phyloP scores from a whole-genome alignment of 345 rosid genomes.

The Excoecaria cochinchinensis region DNA sequence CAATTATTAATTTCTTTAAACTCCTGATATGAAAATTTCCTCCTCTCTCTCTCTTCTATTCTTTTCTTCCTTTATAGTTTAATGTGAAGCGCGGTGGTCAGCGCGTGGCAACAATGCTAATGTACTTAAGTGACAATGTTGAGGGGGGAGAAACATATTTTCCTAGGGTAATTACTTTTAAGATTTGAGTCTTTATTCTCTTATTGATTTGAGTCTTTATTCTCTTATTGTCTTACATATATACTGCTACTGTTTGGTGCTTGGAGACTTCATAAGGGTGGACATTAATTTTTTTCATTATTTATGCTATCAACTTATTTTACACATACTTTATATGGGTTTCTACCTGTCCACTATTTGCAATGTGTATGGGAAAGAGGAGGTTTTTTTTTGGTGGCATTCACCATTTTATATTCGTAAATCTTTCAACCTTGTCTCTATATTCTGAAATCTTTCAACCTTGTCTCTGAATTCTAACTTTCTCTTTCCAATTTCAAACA shows the following conservation, averaged over 20 bases:
- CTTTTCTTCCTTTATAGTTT: conserved; percentile 44
- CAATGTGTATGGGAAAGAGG: not conserved
- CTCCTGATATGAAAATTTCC: not conserved
- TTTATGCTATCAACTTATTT: not conserved
- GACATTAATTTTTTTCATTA: not conserved
- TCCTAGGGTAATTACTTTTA: conserved; percentile 60
- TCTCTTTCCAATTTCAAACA: not conserved
- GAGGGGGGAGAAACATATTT: conserved; percentile 98
- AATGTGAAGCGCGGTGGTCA: conserved; percentile 94
- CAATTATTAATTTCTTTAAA: not conserved
- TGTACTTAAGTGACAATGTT: conserved; percentile 82
- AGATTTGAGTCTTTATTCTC: not conserved
- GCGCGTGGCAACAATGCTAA: conserved; percentile 86
- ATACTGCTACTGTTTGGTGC: not conserved
- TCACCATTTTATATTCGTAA: not conserved
- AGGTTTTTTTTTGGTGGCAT: not conserved
- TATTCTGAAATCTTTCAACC: not conserved
- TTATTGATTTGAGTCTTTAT: not conserved
- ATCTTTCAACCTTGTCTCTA: not conserved
- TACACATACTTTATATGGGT: not conserved
- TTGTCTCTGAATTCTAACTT: not conserved
- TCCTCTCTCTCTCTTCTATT: not conserved
- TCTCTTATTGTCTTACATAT: not conserved
- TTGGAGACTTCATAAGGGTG: not conserved
- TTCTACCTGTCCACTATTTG: not conserved